phyloP scores from a whole-genome alignment of 768 basidiomycete genomes.

The Kwoniella mangroviensis region DNA sequence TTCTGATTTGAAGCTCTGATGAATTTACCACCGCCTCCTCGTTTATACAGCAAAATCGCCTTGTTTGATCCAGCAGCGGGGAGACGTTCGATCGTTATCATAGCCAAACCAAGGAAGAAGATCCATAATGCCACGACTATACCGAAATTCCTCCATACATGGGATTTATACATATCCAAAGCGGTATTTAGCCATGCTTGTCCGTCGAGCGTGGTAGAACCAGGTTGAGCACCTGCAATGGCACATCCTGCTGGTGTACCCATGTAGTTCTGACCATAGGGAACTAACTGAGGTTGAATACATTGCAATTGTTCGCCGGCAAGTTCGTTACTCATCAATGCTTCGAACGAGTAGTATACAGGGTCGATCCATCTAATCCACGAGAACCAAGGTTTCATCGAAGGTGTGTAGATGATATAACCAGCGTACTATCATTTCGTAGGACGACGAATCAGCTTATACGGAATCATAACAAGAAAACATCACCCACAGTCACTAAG shows the following conservation, averaged over 20 bases:
- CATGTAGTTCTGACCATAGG: conserved; percentile 37
- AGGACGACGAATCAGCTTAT: no score
- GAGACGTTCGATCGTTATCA: conserved; percentile 50
- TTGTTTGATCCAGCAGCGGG: conserved; percentile 51
- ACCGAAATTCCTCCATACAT: conserved; percentile 58
- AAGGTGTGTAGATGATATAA: conserved; percentile 49
- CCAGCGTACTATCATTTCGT: conserved; percentile 27
- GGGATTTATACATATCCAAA: conserved; percentile 42
- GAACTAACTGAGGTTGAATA: conserved; percentile 38
- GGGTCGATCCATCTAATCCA: conserved; percentile 56
- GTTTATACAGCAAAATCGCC: conserved; percentile 42
- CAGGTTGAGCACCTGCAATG: conserved; percentile 41
- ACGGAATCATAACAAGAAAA: no score
- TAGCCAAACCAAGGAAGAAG: conserved; percentile 49
- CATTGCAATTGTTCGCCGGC: conserved; percentile 38
- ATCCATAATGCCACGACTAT: conserved; percentile 41
- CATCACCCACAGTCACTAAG: conserved; percentile 43
- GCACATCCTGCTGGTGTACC: conserved; percentile 38
- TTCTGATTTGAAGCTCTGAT: conserved; percentile 54
- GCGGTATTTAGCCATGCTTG: conserved; percentile 43
- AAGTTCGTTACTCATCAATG: conserved; percentile 41
- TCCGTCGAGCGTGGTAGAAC: conserved; percentile 36
- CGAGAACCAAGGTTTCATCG: conserved; percentile 55
- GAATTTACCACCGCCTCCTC: conserved; percentile 45
- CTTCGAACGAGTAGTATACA: conserved; percentile 52